Evolutionary conservation across 257 asterid species (phyloP).

Genomic region (Lantana camara): DNA sequence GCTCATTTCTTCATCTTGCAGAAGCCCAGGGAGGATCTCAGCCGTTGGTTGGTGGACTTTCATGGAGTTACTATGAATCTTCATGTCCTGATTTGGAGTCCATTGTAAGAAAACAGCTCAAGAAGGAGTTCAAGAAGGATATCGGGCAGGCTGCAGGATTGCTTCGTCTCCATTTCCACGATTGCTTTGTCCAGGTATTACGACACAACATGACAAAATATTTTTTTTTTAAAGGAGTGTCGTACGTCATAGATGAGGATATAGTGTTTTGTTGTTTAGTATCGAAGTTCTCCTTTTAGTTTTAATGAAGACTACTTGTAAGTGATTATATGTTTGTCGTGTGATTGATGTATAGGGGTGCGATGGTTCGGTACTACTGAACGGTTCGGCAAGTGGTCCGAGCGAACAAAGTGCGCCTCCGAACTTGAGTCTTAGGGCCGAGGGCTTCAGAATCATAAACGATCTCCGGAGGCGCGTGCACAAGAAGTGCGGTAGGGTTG

Average conservation of each 20-base stretch:
- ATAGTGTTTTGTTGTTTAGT: no score
- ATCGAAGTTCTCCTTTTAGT: no score
- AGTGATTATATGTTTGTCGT: no score
- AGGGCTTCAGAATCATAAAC: slow-evolving; percentile 41
- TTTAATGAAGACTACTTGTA: no score
- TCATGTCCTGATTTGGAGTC: slow-evolving; percentile 56
- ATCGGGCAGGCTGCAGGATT: slow-evolving; percentile 77
- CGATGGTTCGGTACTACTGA: slow-evolving; percentile 45
- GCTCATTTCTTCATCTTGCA: slow-evolving; percentile 21
- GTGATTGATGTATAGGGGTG: slow-evolving; percentile 31
- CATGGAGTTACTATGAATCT: slow-evolving; percentile 44
- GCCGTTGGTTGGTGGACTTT: slow-evolving; percentile 53
- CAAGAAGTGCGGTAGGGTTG: slow-evolving; percentile 44
- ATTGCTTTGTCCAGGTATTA: slow-evolving; percentile 68
- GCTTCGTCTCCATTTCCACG: slow-evolving; percentile 77
- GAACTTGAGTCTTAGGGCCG: slow-evolving; percentile 45
- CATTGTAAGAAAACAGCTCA: slow-evolving; percentile 45
- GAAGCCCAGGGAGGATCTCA: slow-evolving; percentile 34
- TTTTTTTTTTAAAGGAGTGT: no score
- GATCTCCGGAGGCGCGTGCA: slow-evolving; percentile 48
- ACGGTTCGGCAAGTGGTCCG: slow-evolving; percentile 51
- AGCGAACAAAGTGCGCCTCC: slow-evolving; percentile 48
- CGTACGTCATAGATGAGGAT: no score
- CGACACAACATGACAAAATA: no score
- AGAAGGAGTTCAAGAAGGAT: slow-evolving; percentile 44